Conservation (phyloP, 345 rosid genomes). For the Pistacia vera region DNA sequence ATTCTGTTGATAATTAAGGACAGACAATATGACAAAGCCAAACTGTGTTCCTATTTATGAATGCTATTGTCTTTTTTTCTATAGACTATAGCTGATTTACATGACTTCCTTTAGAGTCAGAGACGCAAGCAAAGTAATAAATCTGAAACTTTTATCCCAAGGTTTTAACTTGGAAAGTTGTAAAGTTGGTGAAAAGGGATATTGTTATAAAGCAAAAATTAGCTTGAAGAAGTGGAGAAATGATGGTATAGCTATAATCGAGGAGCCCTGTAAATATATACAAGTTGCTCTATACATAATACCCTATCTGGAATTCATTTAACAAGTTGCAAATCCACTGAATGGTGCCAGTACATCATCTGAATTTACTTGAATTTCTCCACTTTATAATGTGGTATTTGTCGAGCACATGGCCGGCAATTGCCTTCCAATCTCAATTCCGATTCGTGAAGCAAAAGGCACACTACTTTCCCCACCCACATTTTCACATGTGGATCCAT, state of each 20-base stretch:
- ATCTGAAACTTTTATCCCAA: no score
- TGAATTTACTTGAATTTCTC: background rate
- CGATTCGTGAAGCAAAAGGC: constrained; percentile 41
- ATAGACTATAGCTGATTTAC: no score
- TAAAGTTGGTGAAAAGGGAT: background rate
- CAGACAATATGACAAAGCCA: no score
- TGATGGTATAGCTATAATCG: constrained; percentile 1
- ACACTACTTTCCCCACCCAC: constrained; percentile 12
- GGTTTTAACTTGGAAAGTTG: no score
- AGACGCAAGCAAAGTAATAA: no score
- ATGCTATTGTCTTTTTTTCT: no score
- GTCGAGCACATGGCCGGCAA: constrained; percentile 27
- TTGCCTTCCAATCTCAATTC: constrained; percentile 11
- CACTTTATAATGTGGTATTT: background rate
- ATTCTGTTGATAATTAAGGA: no score
- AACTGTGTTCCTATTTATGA: no score
- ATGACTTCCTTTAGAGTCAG: no score
- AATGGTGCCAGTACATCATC: background rate
- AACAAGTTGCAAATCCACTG: background rate
- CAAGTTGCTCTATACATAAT: background rate
- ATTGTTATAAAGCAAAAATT: background rate
- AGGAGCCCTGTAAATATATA: background rate
- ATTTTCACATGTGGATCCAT: constrained; percentile 10
- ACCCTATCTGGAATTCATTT: constrained; percentile 21
- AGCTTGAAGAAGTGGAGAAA: constrained; percentile 23